Base-by-base conservation (phyloP, 495 filamentous ascomycete genomes). In the Tetracladium setigerum region DNA sequence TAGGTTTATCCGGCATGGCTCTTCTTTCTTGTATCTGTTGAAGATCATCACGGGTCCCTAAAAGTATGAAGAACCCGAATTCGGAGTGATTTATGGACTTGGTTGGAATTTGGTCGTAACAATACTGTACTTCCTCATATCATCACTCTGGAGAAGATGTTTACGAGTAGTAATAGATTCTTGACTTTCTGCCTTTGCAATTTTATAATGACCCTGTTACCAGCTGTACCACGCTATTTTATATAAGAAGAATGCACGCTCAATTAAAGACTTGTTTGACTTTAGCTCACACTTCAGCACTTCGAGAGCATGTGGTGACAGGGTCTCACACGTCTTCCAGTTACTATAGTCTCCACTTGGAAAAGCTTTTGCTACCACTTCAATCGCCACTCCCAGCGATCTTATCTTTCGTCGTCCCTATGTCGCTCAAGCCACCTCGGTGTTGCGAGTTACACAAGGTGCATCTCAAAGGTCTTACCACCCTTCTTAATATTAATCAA, bases 251-350 rank as follows among this genome's bases (percentile, higher is more conserved):
- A 34, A 14, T 22, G 46, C 50, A 8, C 14, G 49, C 18, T n/a
- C 27, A 44, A 43, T 42, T 44, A 47, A 46, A 38, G 37, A 52
- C 24, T 41, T 6, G 12, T 38, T 27, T 31, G 38, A 46, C 12
- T 42, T 38, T 24, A 31, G 17, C 27, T 44, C 38, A 22, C 17
- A 41, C 42, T 31, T 51, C 36, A 53, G 22, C 41, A 61, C 54
- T 16, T 49, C 38, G 30, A 53, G 57, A 30, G 51, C 55, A 53
- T 66, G 59, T 17, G 60, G 55, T 32, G 53, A 59, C 1, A 65
- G 49, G 31, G 27, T 38, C 52, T 47, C 56, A 44, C 59, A 70
- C 16, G 18, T 38, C 22, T 39, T 37, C 64, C 62, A 66, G 38
- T 52, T 67, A 18, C 55, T 43, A 34, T 59, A 57, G 0, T 58